Percentiles rank a stretch among this genome's conserved stretches.
Evolutionary conservation across 176 grass and related monocot species (phyloP).

Genomic region (Musa troglodytarum): DNA sequence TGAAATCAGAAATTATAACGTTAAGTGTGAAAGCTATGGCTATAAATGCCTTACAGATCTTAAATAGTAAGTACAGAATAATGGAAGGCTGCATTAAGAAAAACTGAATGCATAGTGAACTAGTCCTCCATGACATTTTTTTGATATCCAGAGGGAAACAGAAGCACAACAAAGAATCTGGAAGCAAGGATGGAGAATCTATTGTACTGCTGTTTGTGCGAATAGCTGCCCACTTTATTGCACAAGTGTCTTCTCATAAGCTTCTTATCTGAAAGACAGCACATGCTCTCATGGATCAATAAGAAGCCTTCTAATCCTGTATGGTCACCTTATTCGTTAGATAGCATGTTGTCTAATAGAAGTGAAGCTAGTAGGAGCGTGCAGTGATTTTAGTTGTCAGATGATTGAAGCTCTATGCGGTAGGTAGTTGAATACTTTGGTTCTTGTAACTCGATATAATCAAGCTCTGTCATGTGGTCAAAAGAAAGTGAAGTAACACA

Average conservation of each 20-base stretch:
- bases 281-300: not conserved
- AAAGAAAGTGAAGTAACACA: no score
- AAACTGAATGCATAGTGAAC: not conserved
- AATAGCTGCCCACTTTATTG: not conserved
- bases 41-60: no score
- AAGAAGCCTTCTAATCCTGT: not conserved
- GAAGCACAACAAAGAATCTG: not conserved
- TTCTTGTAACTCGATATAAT: no score
- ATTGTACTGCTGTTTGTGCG: not conserved
- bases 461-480: no score
- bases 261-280: not conserved
- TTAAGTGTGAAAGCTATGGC: no score
- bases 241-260: not conserved
- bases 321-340: no score
- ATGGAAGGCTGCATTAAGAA: not conserved
- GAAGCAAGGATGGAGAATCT: not conserved
- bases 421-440: no score
- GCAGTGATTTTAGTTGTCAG: not conserved
- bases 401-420: no score
- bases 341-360: not conserved
- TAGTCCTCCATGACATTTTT: not conserved
- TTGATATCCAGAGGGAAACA: not conserved
- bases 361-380: not conserved
- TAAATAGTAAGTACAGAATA: no score
- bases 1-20: no score